These are phyloP conservation scores for Neurospora sp. DNA, from an alignment of 495 filamentous ascomycete species.

Conservation along the genomic window DNA sequence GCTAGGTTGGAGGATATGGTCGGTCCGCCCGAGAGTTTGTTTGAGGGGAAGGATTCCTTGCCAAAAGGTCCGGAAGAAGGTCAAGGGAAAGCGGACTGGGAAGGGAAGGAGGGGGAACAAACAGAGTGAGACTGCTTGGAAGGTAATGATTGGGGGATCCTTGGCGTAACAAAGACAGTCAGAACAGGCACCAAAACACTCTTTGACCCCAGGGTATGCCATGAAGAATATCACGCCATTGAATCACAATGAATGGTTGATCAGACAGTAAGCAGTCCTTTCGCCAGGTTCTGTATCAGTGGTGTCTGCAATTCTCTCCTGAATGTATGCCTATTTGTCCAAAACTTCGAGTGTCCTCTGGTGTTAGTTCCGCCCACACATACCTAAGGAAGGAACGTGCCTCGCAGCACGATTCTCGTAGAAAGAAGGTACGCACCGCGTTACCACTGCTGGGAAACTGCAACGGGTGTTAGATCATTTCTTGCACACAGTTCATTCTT, in stretches of 20 bases:
- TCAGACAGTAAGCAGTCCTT: no score
- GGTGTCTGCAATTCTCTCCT: not conserved
- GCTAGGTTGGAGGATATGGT: conserved; percentile 15
- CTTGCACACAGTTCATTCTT: not conserved
- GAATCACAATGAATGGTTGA: no score
- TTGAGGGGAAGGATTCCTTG: not conserved
- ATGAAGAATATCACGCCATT: not conserved
- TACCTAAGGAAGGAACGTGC: not conserved
- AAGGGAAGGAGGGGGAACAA: not conserved
- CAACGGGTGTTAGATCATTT: not conserved
- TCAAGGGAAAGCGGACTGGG: not conserved
- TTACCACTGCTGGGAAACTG: not conserved
- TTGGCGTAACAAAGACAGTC: not conserved
- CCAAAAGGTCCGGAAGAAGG: not conserved
- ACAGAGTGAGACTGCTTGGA: no score
- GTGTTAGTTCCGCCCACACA: not conserved
- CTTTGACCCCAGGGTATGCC: not conserved
- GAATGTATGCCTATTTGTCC: fast-evolving
- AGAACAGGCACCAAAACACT: not conserved
- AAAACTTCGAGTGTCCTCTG: not conserved
- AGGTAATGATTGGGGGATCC: no score
- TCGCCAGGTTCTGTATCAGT: no score
- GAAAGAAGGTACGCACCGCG: not conserved
- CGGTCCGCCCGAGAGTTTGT: conserved; percentile 3
- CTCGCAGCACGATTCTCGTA: not conserved